A percentile compares a stretch with the other conserved stretches of the same genome.
These are phyloP conservation scores for Chaetomium olivaceum DNA, from an alignment of 2,329 filamentous ascomycete genomes.

Conservation along the genomic window DNA sequence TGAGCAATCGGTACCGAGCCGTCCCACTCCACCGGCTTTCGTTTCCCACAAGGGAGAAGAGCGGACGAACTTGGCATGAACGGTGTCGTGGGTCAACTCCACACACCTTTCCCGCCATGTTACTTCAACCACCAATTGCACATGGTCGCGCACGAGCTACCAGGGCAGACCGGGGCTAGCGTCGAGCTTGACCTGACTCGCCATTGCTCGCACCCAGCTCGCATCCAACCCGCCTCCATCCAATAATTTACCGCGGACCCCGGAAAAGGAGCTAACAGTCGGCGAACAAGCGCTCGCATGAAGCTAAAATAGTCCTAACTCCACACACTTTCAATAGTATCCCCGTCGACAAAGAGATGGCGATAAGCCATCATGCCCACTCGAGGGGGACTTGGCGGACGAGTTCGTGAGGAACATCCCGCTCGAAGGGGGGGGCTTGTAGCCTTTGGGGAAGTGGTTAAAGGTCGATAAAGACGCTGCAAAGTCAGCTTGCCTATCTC, in stretches of 20 bases:
- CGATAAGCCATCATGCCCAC: constrained; percentile 9
- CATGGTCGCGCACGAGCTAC: not conserved
- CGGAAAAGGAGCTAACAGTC: not conserved
- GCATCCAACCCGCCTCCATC: no score
- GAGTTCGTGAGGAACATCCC: not conserved
- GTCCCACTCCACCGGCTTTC: no score
- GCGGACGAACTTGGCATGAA: no score
- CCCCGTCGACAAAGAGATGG: constrained; percentile 1
- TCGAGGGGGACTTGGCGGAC: not conserved
- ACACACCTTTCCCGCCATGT: not conserved
- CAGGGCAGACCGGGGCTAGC: no score
- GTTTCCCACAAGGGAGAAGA: no score
- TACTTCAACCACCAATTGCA: not conserved
- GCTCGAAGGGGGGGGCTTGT: not conserved
- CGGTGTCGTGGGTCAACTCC: not conserved
- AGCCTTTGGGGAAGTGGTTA: not conserved
- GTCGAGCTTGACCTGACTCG: not conserved
- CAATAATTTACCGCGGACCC: not conserved
- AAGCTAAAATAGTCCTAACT: not conserved
- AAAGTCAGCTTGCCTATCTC: not conserved
- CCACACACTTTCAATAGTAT: not conserved
- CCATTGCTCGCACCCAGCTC: no score
- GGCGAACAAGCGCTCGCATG: no score
- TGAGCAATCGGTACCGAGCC: no score
- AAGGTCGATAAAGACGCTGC: not conserved